phyloP scores from a whole-genome alignment of 2,329 filamentous ascomycete species.

The Pseudogymnoascus sp. region DNA sequence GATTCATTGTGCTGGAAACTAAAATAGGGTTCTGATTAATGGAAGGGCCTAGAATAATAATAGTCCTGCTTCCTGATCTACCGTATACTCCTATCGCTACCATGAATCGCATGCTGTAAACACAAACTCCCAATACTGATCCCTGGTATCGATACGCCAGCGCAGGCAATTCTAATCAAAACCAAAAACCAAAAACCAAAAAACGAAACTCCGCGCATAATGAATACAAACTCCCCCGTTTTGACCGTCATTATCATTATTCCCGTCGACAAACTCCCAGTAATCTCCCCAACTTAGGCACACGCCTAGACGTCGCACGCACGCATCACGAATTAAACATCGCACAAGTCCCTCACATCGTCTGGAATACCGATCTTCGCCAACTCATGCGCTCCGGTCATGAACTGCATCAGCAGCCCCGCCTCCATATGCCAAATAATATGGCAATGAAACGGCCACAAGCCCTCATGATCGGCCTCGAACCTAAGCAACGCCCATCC shows the following conservation, averaged over 20 bases:
- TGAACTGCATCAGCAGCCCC: constrained; percentile 53
- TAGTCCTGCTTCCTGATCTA: background rate
- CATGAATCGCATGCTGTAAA: background rate
- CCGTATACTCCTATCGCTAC: background rate
- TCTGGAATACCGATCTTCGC: constrained; percentile 36
- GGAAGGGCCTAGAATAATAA: background rate
- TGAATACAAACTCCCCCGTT: background rate
- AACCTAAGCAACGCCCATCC: constrained; percentile 49
- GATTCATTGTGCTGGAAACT: no score
- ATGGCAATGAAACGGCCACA: constrained; percentile 54
- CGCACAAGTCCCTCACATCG: constrained; percentile 40
- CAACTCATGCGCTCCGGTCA: constrained; percentile 42
- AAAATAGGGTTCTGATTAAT: no score
- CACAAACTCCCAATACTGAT: background rate
- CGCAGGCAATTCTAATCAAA: background rate
- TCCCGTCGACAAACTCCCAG: background rate
- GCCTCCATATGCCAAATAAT: constrained; percentile 52
- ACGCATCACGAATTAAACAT: constrained; percentile 15
- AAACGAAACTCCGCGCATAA: background rate
- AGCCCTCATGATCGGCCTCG: constrained; percentile 49
- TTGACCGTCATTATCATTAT: background rate
- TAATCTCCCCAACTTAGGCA: background rate
- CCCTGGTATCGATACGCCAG: no score
- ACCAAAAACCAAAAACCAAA: background rate
- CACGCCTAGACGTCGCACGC: background rate